phyloP scores from a whole-genome alignment of 202 grass and related monocot species.

The Bolboschoenoplectus hybrid region DNA sequence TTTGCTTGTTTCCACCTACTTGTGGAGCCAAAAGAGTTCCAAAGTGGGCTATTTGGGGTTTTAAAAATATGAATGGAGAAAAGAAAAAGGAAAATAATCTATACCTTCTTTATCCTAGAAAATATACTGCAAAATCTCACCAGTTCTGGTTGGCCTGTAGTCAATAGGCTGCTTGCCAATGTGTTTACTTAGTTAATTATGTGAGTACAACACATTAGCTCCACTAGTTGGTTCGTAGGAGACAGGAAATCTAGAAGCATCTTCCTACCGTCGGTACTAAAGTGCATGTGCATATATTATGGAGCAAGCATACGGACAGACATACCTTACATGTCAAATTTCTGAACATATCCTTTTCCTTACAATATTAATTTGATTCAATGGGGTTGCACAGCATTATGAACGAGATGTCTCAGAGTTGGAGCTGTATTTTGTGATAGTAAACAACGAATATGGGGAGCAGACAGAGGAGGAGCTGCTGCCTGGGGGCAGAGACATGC shows the following conservation, averaged over 20 bases:
- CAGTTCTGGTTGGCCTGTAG: neutral
- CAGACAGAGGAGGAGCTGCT: constrained; percentile 95
- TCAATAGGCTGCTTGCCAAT: neutral
- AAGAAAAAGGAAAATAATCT: neutral
- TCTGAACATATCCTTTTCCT: neutral
- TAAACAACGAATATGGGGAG: constrained; percentile 99
- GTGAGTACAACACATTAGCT: neutral
- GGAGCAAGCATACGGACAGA: constrained; percentile 10
- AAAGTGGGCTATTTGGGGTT: neutral
- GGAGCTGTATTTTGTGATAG: constrained; percentile 96
- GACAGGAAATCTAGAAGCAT: neutral
- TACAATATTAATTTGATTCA: constrained; percentile 8
- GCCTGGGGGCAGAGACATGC: constrained; percentile 75
- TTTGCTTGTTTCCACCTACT: neutral
- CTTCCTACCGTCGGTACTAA: neutral
- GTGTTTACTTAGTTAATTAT: neutral
- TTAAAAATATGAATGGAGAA: constrained; percentile 2
- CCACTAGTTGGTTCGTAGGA: neutral
- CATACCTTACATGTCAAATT: neutral
- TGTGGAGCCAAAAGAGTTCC: neutral
- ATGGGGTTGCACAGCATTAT: constrained; percentile 65
- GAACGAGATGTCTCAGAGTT: constrained; percentile 78
- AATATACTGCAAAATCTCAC: constrained; percentile 14
- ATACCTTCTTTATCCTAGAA: constrained; percentile 14
- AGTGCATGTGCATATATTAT: neutral